A percentile compares a stretch with the other conserved stretches of the same genome.
phyloP scores from a whole-genome alignment of 108 stramenopile genomes.

The Pseudonitzschia multiseries region DNA sequence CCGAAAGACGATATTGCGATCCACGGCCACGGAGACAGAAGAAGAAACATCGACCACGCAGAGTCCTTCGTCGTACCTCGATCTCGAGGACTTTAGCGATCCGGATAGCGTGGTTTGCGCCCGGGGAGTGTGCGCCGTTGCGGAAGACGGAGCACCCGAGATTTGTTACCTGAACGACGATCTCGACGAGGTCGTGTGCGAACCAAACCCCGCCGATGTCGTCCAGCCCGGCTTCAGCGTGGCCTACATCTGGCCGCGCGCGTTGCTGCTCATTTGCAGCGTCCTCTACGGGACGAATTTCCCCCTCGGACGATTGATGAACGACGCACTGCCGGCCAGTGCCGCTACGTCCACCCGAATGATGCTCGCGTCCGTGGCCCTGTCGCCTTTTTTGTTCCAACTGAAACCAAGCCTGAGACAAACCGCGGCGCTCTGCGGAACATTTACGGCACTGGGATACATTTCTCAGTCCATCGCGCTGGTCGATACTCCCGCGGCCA shows the following conservation, averaged over 20 bases:
- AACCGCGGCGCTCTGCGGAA: slow-evolving; percentile 48
- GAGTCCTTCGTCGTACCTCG: background rate
- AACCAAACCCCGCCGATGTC: background rate
- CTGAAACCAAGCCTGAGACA: slow-evolving; percentile 34
- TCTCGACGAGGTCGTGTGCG: background rate
- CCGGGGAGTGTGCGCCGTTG: slow-evolving; percentile 5
- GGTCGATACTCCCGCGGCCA: slow-evolving; percentile 54
- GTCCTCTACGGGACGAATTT: slow-evolving; percentile 70
- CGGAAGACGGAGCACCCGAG: slow-evolving; percentile 11
- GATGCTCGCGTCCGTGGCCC: slow-evolving; percentile 52
- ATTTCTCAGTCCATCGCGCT: slow-evolving; percentile 59
- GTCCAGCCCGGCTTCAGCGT: background rate
- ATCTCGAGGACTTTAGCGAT: background rate
- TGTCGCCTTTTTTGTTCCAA: slow-evolving; percentile 61
- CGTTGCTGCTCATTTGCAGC: slow-evolving; percentile 2
- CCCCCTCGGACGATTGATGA: slow-evolving; percentile 69
- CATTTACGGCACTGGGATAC: slow-evolving; percentile 58
- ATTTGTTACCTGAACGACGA: slow-evolving; percentile 9
- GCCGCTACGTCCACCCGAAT: slow-evolving; percentile 60
- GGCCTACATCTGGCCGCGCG: slow-evolving; percentile 8
- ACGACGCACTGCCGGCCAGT: slow-evolving; percentile 56
- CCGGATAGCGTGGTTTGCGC: slow-evolving; percentile 13
- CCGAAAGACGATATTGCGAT: background rate
- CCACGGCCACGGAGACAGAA: background rate
- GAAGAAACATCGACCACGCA: background rate